A percentile compares a stretch with the other conserved stretches of the same genome.
These are phyloP conservation scores for Madurella mycetomatis DNA, from an alignment of 2,329 filamentous ascomycete genomes.

Conservation along the genomic window DNA sequence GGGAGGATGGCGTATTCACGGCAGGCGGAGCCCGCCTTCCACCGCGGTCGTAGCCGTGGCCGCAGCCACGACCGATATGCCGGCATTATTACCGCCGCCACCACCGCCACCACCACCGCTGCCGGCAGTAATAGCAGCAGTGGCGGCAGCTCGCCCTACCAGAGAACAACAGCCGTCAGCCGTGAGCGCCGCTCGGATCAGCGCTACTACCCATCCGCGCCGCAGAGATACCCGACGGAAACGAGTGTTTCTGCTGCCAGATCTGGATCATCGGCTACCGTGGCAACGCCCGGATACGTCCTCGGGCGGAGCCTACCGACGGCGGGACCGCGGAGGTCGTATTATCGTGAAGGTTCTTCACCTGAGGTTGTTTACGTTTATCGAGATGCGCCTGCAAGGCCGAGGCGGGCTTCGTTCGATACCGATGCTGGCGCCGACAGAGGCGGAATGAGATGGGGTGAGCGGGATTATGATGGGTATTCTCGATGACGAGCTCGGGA, in stretches of 20 bases:
- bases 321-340: background rate
- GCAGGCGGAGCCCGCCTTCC: background rate
- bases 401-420: slow-evolving; percentile 12
- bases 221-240: background rate
- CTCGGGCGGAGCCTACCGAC: background rate
- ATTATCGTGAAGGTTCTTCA: background rate
- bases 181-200: no score
- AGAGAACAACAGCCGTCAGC: slow-evolving; percentile 1
- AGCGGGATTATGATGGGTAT: slow-evolving; percentile 5
- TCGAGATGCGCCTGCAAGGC: slow-evolving; percentile 6
- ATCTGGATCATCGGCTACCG: background rate
- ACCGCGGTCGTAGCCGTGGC: background rate
- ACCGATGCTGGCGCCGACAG: background rate
- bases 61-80: background rate
- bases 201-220: background rate
- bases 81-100: no score
- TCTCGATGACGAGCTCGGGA: background rate
- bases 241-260: background rate
- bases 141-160: background rate
- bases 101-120: no score
- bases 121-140: background rate
- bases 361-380: slow-evolving; percentile 12
- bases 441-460: slow-evolving; percentile 1
- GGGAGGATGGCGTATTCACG: no score
- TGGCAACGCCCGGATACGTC: background rate